Conservation (phyloP, 2,329 filamentous ascomycete species). For the Fusarium sulawesiense region DNA sequence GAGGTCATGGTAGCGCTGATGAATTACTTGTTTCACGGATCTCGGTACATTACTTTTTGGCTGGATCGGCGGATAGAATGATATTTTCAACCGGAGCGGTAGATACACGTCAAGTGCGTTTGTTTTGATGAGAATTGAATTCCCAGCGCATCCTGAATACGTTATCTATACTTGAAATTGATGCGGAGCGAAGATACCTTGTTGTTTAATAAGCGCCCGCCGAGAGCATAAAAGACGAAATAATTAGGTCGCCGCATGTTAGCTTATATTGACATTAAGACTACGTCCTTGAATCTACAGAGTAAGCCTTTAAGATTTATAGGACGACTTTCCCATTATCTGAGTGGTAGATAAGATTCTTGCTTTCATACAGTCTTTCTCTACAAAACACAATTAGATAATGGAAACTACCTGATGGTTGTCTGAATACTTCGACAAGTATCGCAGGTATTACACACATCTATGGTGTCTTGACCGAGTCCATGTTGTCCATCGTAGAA, state of each 20-base stretch:
- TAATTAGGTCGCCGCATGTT: neutral
- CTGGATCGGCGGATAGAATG: constrained; percentile 30
- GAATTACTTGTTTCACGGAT: constrained; percentile 4
- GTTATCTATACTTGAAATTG: neutral
- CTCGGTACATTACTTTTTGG: constrained; percentile 13
- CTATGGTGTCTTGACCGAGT: no score
- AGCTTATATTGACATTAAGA: neutral
- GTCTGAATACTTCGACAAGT: no score
- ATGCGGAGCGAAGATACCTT: neutral
- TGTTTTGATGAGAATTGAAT: neutral
- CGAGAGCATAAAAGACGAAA: neutral
- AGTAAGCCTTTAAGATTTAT: neutral
- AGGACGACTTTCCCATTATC: no score
- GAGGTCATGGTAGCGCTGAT: constrained; percentile 16
- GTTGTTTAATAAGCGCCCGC: neutral
- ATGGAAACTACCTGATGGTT: no score
- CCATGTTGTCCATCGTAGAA: neutral
- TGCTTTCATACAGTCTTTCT: no score
- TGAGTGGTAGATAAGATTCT: no score
- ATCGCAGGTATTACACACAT: no score
- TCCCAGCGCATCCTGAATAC: neutral
- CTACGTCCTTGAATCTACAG: neutral
- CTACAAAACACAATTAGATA: no score
- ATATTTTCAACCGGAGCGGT: constrained; percentile 2
- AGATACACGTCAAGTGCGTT: neutral